Evolutionary conservation across 148 eudicot species (phyloP).

Genomic region (Selenicereus undatus): DNA sequence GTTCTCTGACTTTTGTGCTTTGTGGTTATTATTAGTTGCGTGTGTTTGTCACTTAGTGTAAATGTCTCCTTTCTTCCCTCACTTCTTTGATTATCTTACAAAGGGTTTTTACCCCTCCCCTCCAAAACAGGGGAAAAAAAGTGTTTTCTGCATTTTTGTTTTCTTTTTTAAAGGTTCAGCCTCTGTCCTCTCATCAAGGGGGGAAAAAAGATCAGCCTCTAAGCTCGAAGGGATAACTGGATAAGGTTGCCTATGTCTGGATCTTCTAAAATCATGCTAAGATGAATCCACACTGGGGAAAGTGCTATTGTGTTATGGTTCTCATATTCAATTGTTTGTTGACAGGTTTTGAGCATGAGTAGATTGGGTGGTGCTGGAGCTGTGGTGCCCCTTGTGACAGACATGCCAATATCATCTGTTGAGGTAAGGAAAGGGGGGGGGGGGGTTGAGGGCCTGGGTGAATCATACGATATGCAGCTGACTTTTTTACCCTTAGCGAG

Average conservation of each 20-base stretch:
- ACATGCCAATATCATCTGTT: conserved; percentile 58
- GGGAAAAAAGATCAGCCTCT: too few species aligned
- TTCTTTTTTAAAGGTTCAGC: neutral
- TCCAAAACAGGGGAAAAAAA: neutral
- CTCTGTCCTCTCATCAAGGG: neutral
- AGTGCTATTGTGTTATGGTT: neutral
- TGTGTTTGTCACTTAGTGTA: neutral
- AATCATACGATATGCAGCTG: too few species aligned
- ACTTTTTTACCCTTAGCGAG: neutral
- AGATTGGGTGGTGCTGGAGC: conserved; percentile 79
- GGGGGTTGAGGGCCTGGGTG: too few species aligned
- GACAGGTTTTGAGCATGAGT: conserved; percentile 74
- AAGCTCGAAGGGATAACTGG: too few species aligned
- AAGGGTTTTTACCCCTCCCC: neutral
- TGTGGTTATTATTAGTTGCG: neutral
- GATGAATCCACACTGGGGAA: neutral
- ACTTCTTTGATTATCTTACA: neutral
- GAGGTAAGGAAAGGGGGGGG: conserved; percentile 38
- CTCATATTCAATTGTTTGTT: conserved; percentile 15
- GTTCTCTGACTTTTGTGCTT: conserved; percentile 18
- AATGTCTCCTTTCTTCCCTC: neutral
- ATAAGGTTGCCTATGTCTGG: neutral
- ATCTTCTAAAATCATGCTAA: too few species aligned
- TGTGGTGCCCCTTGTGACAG: conserved; percentile 66
- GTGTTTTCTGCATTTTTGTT: neutral